Evolutionary conservation across 2,329 filamentous ascomycete genomes (phyloP).

Genomic region (Alternaria atra): DNA sequence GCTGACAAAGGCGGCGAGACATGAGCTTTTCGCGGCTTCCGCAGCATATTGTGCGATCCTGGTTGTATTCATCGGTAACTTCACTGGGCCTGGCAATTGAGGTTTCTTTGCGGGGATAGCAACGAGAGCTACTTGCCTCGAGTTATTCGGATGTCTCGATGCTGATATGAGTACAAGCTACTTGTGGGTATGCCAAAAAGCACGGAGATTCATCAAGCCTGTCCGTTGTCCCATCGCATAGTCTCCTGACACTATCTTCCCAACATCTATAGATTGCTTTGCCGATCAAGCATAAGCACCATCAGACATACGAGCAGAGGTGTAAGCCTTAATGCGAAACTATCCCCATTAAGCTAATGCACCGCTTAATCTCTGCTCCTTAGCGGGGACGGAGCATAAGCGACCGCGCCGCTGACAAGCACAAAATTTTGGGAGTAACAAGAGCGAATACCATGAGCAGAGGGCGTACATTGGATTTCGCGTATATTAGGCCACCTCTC

Average conservation of each 20-base stretch:
- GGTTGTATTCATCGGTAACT: conserved; percentile 53
- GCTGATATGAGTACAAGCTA: background rate
- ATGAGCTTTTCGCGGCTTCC: conserved; percentile 51
- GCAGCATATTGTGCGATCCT: conserved; percentile 53
- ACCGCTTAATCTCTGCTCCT: background rate
- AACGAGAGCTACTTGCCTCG: background rate
- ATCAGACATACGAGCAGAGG: too few species aligned
- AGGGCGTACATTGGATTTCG: background rate
- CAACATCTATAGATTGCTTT: too few species aligned
- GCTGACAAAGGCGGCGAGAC: conserved; percentile 47
- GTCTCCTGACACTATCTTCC: background rate
- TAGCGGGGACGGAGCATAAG: background rate
- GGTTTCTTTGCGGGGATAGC: background rate
- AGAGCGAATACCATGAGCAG: background rate
- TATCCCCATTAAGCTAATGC: background rate
- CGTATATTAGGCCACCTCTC: background rate
- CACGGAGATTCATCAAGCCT: background rate
- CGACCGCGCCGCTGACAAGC: background rate
- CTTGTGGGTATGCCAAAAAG: background rate
- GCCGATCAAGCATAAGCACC: too few species aligned
- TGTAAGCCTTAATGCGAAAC: background rate
- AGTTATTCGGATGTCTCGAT: background rate
- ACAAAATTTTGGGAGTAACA: background rate
- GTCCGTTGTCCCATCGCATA: background rate
- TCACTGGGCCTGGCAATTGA: conserved; percentile 46